Evolutionary conservation across 164 flowering plant species (phyloP).

Genomic region (Paratinospora sagittata): DNA sequence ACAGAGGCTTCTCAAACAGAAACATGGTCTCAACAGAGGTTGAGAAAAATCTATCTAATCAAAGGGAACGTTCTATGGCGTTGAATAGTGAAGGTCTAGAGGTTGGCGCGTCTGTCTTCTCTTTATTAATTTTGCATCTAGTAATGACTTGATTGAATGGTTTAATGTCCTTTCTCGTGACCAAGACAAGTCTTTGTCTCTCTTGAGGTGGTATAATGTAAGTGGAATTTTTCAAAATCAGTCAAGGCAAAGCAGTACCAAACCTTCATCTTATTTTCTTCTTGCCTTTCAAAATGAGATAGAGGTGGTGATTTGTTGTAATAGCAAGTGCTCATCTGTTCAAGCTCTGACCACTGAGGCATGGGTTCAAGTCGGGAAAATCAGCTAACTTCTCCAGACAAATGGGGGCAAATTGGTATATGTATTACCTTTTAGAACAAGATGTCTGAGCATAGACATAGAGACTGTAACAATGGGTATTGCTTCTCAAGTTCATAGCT

Average conservation of each 20-base stretch:
- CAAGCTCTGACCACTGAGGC: background rate
- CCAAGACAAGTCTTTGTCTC: background rate
- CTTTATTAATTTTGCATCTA: background rate
- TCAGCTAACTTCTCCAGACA: too few species aligned
- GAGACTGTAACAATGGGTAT: too few species aligned
- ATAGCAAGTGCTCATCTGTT: background rate
- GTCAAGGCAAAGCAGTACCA: background rate
- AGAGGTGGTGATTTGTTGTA: background rate
- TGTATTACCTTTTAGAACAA: too few species aligned
- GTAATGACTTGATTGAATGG: background rate
- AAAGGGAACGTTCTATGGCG: constrained; percentile 77
- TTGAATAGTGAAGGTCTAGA: constrained; percentile 97
- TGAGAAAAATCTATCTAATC: constrained; percentile 49
- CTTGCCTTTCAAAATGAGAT: background rate
- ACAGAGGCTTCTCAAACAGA: constrained; percentile 38
- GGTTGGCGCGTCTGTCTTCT: constrained; percentile 34
- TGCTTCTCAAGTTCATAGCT: background rate
- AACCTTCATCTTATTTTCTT: background rate
- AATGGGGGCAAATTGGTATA: background rate
- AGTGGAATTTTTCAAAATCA: too few species aligned
- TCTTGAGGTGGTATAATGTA: background rate
- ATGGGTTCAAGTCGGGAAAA: too few species aligned
- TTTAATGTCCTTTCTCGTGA: background rate
- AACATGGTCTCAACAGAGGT: constrained; percentile 49
- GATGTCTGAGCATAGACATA: too few species aligned